Percentiles rank a stretch among this genome's conserved stretches.
phyloP scores from a whole-genome alignment of 2,329 filamentous ascomycete species.

The Orbilia quercus region DNA sequence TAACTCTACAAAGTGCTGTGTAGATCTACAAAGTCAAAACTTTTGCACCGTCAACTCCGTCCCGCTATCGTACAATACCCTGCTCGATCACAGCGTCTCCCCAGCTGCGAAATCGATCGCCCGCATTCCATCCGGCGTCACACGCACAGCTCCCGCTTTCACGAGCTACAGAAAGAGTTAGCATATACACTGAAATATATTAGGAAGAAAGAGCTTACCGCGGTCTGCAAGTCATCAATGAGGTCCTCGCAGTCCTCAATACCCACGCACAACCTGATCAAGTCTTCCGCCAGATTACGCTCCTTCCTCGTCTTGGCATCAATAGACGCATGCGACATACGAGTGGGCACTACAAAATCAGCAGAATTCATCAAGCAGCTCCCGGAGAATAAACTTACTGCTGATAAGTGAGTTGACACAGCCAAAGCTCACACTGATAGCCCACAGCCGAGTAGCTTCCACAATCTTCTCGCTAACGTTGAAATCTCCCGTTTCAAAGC shows the following conservation, averaged over 20 bases:
- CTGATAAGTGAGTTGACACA: constrained; percentile 99
- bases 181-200: background rate
- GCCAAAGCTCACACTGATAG: constrained; percentile 95
- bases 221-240: constrained; percentile 89
- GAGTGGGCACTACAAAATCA: constrained; percentile 78
- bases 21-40: constrained; percentile 16
- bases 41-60: constrained; percentile 38
- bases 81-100: constrained; percentile 29
- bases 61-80: constrained; percentile 31
- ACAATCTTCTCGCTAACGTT: constrained; percentile 89
- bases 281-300: constrained; percentile 93
- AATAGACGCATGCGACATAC: constrained; percentile 99
- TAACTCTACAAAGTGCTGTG: background rate
- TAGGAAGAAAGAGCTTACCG: constrained; percentile 71
- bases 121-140: constrained; percentile 84
- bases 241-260: constrained; percentile 91
- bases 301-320: constrained; percentile 91
- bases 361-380: background rate
- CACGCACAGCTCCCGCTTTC: constrained; percentile 89
- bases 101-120: constrained; percentile 65
- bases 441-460: constrained; percentile 89
- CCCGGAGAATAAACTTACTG: constrained; percentile 63
- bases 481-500: constrained; percentile 93
- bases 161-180: constrained; percentile 73
- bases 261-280: constrained; percentile 93